Base-by-base conservation (phyloP, 2,329 filamentous ascomycete species). In the Exophiala phaeomuriformis region DNA sequence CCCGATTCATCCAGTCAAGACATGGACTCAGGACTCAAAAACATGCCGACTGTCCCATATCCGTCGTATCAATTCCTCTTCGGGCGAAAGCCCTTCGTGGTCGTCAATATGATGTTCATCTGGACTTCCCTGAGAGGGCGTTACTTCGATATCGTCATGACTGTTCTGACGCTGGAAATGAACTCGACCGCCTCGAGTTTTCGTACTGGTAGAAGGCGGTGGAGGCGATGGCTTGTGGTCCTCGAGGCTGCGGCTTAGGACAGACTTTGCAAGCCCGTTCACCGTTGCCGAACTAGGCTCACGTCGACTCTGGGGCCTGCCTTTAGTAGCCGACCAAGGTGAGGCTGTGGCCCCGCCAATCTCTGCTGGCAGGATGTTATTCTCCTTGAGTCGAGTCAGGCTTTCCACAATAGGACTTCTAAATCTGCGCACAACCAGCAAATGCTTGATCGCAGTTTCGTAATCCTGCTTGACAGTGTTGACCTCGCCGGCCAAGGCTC, bases 391-490 rank as follows among this genome's bases (percentile, higher is more conserved):
- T 32, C 73, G 67, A 31, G 57, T 64, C 58, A 75, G 69, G 55
- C 72, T 74, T 56, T 74, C 70, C 5, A 66, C 65, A 2, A 71
- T 69, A 3, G 73, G 73, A 28, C 68, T 71, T 51, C 71, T 70
- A 57, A 75, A 75, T 19, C 71, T 68, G 45, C 70, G 69, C 5
- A 75, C 71, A 4, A 75, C 73, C 33, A 65, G 70, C 37, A 75
- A 64, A 55, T 75, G 72, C 39, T 69, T 61, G 4, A 70, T 64
- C 3, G 66, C 68, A 51, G 68, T 73, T 54, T 75, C 72, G 56
- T 74, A 75, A n/a, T 68, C 67, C 69, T 47, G 66, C 60, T 65
- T 73, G 67, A 55, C 61, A 64, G 55, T 68, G 66, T 59, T 68
- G 65, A 44, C 61, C 57, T 55, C 60, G 52, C 19, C 59, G 62